Conservation (phyloP, 1,284 basidiomycete genomes). For the Apiotrichum akiyoshidainum region DNA sequence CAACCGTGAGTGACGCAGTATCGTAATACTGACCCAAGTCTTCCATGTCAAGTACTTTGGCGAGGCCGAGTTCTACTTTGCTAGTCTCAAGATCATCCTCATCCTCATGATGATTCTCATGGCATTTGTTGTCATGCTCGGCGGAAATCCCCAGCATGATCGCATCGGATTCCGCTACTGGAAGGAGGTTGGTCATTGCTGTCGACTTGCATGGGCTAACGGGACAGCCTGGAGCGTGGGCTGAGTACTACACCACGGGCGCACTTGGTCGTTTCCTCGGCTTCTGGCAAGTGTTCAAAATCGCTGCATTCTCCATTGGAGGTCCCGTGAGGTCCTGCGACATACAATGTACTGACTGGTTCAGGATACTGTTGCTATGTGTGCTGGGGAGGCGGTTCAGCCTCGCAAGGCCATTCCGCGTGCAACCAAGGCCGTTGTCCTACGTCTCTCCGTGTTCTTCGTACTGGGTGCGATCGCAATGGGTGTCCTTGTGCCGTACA, state of each 20-base stretch:
- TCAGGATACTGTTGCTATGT: conserved; percentile 24
- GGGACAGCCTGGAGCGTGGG: conserved; percentile 26
- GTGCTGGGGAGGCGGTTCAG: conserved; percentile 32
- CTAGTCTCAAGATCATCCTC: conserved; percentile 27
- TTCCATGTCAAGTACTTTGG: conserved; percentile 20
- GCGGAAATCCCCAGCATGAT: conserved; percentile 33
- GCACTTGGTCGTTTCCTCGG: conserved; percentile 28
- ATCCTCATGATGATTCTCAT: conserved; percentile 27
- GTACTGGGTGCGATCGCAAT: conserved; percentile 61
- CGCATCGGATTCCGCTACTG: conserved; percentile 32
- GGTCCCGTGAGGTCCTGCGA: conserved; percentile 19
- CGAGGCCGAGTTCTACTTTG: conserved; percentile 23
- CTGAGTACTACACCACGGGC: conserved; percentile 14
- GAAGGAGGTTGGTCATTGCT: conserved; percentile 24
- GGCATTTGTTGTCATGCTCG: conserved; percentile 34
- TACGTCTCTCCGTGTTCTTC: conserved; percentile 58
- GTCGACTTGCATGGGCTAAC: background rate
- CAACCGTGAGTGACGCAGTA: conserved; percentile 6
- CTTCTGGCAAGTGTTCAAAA: conserved; percentile 28
- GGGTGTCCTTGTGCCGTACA: conserved; percentile 27
- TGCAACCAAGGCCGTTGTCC: conserved; percentile 24
- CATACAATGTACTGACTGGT: conserved; percentile 16
- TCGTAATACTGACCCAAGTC: background rate
- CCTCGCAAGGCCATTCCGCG: conserved; percentile 57
- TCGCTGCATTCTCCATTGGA: conserved; percentile 34